phyloP scores from a whole-genome alignment of 2,329 filamentous ascomycete genomes.

The Penicillium sp. region DNA sequence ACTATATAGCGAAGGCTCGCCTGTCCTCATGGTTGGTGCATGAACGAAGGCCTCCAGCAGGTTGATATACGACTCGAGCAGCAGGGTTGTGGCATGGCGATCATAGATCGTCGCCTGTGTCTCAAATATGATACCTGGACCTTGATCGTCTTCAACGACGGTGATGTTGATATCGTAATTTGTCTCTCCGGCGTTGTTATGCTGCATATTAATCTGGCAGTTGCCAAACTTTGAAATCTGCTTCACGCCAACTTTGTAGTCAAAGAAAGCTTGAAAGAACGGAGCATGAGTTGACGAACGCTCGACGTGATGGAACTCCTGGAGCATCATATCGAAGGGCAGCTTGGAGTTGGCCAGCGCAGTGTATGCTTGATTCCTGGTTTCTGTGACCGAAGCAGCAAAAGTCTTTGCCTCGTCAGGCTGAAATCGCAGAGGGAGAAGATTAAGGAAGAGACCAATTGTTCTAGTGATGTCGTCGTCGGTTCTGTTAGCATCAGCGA shows the following conservation, averaged over 20 bases:
- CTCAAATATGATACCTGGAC: not conserved
- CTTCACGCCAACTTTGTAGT: constrained; percentile 26
- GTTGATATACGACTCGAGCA: not conserved
- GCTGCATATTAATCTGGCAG: constrained; percentile 7
- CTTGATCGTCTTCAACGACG: not conserved
- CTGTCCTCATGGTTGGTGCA: not conserved
- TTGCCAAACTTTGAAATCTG: not conserved
- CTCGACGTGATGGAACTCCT: constrained; percentile 19
- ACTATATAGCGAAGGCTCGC: not conserved
- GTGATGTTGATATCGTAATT: constrained; percentile 71
- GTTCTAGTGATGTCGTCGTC: constrained; percentile 26
- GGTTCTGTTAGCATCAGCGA: constrained; percentile 41
- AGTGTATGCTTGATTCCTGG: constrained; percentile 13
- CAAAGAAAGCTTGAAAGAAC: constrained; percentile 38
- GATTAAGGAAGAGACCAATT: constrained; percentile 43
- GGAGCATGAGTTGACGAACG: constrained; percentile 30
- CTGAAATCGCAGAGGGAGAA: constrained; percentile 39
- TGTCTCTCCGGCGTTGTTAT: constrained; percentile 71
- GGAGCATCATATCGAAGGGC: constrained; percentile 37
- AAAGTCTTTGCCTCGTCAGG: constrained; percentile 17
- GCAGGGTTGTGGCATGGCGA: not conserved
- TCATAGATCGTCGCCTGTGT: not conserved
- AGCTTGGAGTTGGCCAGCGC: constrained; percentile 29
- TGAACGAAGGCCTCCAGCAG: not conserved
- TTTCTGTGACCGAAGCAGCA: constrained; percentile 13